Conservation (phyloP, 176 grass and related monocot genomes). For the Panicum miliaceum region DNA sequence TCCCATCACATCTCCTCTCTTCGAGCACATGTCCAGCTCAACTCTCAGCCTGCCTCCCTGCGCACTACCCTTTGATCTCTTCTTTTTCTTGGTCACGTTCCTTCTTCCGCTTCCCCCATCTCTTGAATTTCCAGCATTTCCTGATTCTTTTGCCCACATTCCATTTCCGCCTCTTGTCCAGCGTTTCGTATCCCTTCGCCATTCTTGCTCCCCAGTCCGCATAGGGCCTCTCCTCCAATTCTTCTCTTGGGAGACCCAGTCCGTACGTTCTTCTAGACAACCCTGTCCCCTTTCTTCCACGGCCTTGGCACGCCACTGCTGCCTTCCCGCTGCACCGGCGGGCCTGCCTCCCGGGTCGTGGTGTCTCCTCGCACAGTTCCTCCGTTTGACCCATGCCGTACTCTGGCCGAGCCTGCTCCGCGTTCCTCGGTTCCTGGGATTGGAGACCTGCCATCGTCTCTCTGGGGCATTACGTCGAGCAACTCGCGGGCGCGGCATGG, state of each 20-base stretch:
- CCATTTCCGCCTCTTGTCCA: constrained; percentile 21
- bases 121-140: constrained; percentile 17
- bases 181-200: background rate
- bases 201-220: background rate
- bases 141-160: constrained; percentile 11
- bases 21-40: constrained; percentile 70
- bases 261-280: background rate
- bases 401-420: background rate
- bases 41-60: constrained; percentile 46
- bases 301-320: background rate
- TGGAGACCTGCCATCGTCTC: background rate
- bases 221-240: background rate
- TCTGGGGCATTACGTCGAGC: constrained; percentile 29
- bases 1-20: constrained; percentile 62
- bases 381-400: background rate
- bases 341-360: background rate
- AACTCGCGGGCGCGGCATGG: background rate
- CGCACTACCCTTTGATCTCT: constrained; percentile 29
- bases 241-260: background rate
- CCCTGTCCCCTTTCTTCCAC: constrained; percentile 36
- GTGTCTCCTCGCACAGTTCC: background rate
- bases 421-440: background rate
- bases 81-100: constrained; percentile 28
- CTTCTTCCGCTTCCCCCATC: background rate
- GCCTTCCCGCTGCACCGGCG: background rate